These are phyloP conservation scores for Torulaspora delbrueckii DNA, from an alignment of 805 yeast genomes.

Conservation along the genomic window DNA sequence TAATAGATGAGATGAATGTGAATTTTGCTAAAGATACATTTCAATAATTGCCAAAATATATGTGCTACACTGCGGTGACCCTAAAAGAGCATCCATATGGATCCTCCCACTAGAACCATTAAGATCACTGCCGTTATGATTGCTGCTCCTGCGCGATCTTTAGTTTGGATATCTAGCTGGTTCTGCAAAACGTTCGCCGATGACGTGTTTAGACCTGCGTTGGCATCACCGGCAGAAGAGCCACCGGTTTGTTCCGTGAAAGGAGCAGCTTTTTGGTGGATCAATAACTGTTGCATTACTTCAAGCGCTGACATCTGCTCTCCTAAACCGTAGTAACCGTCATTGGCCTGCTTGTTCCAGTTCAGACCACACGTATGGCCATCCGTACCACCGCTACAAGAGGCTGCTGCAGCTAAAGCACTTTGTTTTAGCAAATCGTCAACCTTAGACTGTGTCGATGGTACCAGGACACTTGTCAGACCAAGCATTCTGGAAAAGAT, in stretches of 20 bases:
- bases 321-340: constrained; percentile 65
- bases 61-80: background rate
- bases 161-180: constrained; percentile 45
- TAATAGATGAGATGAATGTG: background rate
- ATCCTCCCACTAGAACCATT: constrained; percentile 55
- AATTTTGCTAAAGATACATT: background rate
- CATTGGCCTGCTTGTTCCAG: constrained; percentile 59
- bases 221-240: constrained; percentile 49
- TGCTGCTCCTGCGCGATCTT: constrained; percentile 88
- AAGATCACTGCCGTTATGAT: constrained; percentile 73
- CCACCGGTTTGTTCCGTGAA: constrained; percentile 52
- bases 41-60: background rate
- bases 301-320: constrained; percentile 77
- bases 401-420: constrained; percentile 62
- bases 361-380: constrained; percentile 70
- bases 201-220: constrained; percentile 44
- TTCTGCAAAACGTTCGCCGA: constrained; percentile 36
- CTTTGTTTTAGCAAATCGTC: constrained; percentile 41
- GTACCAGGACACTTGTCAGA: constrained; percentile 50
- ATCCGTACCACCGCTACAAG: constrained; percentile 72
- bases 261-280: constrained; percentile 46
- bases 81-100: constrained; percentile 72
- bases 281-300: constrained; percentile 48
- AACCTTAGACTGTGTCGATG: constrained; percentile 43
- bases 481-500: constrained; percentile 62